phyloP scores from a whole-genome alignment of 192 early-diverging fungal genomes.

The Backusella parvicylindrica region DNA sequence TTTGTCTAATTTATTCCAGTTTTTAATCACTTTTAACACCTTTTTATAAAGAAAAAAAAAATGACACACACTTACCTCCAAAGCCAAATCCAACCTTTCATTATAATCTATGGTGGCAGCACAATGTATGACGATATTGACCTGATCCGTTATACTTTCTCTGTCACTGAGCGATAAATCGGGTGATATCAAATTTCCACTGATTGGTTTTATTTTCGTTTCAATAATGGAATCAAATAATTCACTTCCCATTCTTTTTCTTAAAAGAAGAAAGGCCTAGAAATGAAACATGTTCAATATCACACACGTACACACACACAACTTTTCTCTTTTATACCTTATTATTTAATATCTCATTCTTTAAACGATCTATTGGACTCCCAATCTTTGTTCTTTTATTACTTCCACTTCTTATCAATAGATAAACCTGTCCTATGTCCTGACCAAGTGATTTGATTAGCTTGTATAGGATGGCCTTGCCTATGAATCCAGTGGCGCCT shows the following conservation, averaged over 20 bases:
- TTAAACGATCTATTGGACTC: constrained; percentile 27
- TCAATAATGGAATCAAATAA: constrained; percentile 36
- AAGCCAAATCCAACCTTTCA: constrained; percentile 45
- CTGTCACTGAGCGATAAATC: constrained; percentile 39
- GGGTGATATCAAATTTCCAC: constrained; percentile 43
- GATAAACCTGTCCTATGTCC: constrained; percentile 31
- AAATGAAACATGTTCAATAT: neutral
- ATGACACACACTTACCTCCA: constrained; percentile 41
- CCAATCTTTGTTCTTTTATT: constrained; percentile 35
- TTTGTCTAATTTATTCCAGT: constrained; percentile 21
- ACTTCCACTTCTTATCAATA: constrained; percentile 31
- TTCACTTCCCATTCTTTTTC: constrained; percentile 23
- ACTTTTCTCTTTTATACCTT: constrained; percentile 15
- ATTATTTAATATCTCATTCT: constrained; percentile 32
- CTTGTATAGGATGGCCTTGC: constrained; percentile 52
- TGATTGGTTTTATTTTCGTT: constrained; percentile 46
- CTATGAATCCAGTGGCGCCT: constrained; percentile 54
- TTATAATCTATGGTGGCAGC: constrained; percentile 47
- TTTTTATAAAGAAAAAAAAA: neutral
- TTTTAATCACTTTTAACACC: neutral
- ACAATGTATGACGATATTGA: constrained; percentile 45
- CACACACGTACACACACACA: no score
- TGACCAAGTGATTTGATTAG: constrained; percentile 39
- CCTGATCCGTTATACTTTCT: constrained; percentile 37
- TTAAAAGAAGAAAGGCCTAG: constrained; percentile 42